Evolutionary conservation across 1,284 basidiomycete genomes (phyloP), one percentile per base, ranked within the genome.

Genomic region (Bjerkandera adusta): DNA sequence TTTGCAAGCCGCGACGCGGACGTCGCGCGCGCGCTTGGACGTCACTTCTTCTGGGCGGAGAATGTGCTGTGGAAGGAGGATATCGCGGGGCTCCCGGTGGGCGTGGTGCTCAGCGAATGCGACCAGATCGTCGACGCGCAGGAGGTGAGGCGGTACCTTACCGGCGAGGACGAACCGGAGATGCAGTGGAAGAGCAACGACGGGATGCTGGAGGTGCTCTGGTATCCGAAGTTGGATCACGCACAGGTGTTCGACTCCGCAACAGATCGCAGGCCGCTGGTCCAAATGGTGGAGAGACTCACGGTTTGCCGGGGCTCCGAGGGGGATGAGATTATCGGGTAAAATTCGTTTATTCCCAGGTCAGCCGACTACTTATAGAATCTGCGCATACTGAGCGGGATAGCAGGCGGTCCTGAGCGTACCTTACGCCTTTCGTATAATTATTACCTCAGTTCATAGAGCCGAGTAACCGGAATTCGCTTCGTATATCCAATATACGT

Each of bases 11-110:
- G 75, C 7, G 83, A 85, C 51, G 67, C 79, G 8, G 83, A 85
- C 57, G 70, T 83, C 36, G 72, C 81, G 35, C 70, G 78, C 5
- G 71, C 77, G 21, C 68, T 85, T 10, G 66, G 71, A 7, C 65
- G 83, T 2, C 71, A 79, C 43, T 84, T 85, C 58, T 85, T 83
- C 58, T 85, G 83, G 83, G 60, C 69, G 18, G 75, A 84, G 56
- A 79, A 75, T 33, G 66, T 80, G 4, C 53, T 85, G 13, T 85
- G 79, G 75, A 73, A 68, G 53, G 80, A 81, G 37, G 83, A 84
- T 40, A 50, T 85, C 3, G 56, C 41, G 2, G 68, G 57, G 5
- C 52, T 43, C 45, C 43, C 45, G 18, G 55, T 65, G 24, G 60
- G 61, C 3, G 71, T 85, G 2, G 66, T 73, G 22, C 58, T 85